A percentile compares a stretch with the other conserved stretches of the same genome.
phyloP scores from a whole-genome alignment of 495 filamentous ascomycete genomes.

The Penicillium atrosanguineum region DNA sequence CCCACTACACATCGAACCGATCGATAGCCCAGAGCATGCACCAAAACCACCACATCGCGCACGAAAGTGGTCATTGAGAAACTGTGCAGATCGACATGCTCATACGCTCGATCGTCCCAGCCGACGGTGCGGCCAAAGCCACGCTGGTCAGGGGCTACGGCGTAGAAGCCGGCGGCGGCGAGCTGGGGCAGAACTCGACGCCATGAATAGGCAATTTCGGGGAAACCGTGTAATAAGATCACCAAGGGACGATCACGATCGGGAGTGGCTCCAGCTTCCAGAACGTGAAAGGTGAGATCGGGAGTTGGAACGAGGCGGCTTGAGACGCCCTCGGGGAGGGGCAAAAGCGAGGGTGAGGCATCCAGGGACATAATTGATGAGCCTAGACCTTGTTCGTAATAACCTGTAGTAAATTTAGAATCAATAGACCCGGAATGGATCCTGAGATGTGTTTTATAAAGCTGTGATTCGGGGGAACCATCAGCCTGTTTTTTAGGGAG shows the following conservation, averaged over 20 bases:
- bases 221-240: constrained; percentile 63
- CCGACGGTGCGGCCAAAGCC: constrained; percentile 66
- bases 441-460: not conserved
- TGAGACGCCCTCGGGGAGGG: constrained; percentile 50
- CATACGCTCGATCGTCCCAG: constrained; percentile 52
- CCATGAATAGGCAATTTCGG: constrained; percentile 70
- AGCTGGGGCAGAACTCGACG: constrained; percentile 58
- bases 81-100: constrained; percentile 52
- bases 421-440: not conserved
- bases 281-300: constrained; percentile 57
- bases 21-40: constrained; percentile 57
- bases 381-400: not conserved
- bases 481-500: constrained; percentile 15
- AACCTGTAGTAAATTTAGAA: not conserved
- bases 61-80: constrained; percentile 60
- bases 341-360: constrained; percentile 40
- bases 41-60: constrained; percentile 59
- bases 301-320: constrained; percentile 49
- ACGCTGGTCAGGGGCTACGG: constrained; percentile 65
- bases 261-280: constrained; percentile 48
- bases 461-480: constrained; percentile 8
- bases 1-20: constrained; percentile 60
- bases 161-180: constrained; percentile 56
- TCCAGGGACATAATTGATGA: constrained; percentile 14
- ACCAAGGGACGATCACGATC: constrained; percentile 51